Evolutionary conservation across 768 basidiomycete species (phyloP), one percentile per base, ranked within the genome.

Genomic region (Termitomyces sp.): DNA sequence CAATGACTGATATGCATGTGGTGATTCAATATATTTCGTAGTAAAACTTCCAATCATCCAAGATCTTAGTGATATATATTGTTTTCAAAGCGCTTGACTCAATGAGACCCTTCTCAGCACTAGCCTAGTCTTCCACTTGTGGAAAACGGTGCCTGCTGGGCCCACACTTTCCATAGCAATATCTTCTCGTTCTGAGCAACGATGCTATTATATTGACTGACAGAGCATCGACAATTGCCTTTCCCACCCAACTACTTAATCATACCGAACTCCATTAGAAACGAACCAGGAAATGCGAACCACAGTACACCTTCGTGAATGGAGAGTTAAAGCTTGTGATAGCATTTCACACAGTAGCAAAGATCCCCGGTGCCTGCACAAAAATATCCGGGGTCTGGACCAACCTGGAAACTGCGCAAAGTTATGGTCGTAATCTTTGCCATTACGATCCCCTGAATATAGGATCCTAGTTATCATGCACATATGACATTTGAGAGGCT

Each of bases 51-150:
- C 28, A 35, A 54, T 52, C 7, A n/a, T 60, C 33, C 71, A 71
- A 20, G 56, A 16, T 10, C 18, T 3, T 40, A 14, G 38, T 40
- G 2, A 40, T 18, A 40, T 18, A 52, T 16, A 62, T 57, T 30
- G 65, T 66, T 14, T 67, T 62, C 56, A 67, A 62, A 22, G 74
- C 56, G 20, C 72, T 72, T 20, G 67, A 64, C 53, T 71, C 67
- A n/a, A 54, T 62, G 64, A 6, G 28, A 28, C 6, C 68, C 35
- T 3, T 3, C 36, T 40, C 16, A 8, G n/a, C 16, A 18, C 35
- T 16, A 16, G 36, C 14, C 36, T 16, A 18, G 36, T 40, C 2
- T 7, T 40, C 38, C 18, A 38, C 38, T 38, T 18, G 38, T 36
- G 8, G 32, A 33, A 10, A 33, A 33, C 10, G 33, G 2, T 13